A percentile compares a stretch with the other conserved stretches of the same genome.
phyloP scores from a whole-genome alignment of 2,329 filamentous ascomycete species.

The Alternaria novae-zelandiae region DNA sequence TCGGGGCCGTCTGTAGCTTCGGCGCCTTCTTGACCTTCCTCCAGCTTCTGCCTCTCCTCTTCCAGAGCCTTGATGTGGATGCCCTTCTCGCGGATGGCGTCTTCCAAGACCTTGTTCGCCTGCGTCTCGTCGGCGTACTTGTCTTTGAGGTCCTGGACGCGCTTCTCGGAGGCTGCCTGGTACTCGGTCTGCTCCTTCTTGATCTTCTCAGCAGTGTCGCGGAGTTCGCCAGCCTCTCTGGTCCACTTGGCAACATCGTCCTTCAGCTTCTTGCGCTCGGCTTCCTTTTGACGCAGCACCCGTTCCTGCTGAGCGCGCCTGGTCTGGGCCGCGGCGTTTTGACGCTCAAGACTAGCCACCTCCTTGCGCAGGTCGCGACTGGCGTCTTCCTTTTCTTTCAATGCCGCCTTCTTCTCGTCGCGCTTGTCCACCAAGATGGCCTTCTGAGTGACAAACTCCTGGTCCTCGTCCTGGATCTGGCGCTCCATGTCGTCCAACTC shows the following conservation, averaged over 20 bases:
- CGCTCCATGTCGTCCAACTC: conserved; percentile 82
- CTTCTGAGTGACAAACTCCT: conserved; percentile 56
- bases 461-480: conserved; percentile 68
- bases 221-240: conserved; percentile 65
- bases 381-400: conserved; percentile 90
- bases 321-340: conserved; percentile 81
- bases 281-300: conserved; percentile 69
- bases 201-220: conserved; percentile 59
- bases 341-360: conserved; percentile 77
- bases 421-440: conserved; percentile 72
- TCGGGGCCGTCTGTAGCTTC: conserved; percentile 50
- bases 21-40: conserved; percentile 51
- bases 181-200: conserved; percentile 48
- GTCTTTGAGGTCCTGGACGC: conserved; percentile 51
- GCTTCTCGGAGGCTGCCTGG: conserved; percentile 43
- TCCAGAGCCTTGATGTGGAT: conserved; percentile 76
- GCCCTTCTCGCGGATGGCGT: conserved; percentile 75
- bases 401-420: conserved; percentile 75
- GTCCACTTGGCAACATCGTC: conserved; percentile 75
- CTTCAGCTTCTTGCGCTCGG: conserved; percentile 71
- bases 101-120: conserved; percentile 68
- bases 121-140: conserved; percentile 52
- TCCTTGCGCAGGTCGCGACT: conserved; percentile 84
- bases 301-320: conserved; percentile 81
- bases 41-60: conserved; percentile 66